Evolutionary conservation across 2,329 filamentous ascomycete species (phyloP), one percentile per base, ranked within the genome.

Genomic region (Hypomyces rosellus): DNA sequence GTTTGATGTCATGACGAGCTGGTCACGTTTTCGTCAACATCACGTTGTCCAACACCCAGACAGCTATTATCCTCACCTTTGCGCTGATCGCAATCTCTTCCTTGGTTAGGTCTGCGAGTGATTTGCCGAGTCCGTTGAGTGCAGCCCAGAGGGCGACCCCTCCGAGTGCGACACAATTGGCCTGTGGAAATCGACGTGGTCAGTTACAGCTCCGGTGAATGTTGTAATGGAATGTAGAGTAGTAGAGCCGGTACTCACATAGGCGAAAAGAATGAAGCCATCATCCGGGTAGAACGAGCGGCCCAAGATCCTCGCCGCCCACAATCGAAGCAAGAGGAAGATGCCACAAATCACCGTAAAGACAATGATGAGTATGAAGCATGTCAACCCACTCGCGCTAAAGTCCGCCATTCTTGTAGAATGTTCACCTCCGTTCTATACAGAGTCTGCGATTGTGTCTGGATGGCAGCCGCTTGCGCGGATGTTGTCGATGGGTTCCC

Each of bases 1-100:
- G 33, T 61, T 58, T 20, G 55, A 58, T 36, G 61, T 52, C 38
- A 63, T 54, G 39, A 60, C 53, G 41, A 57, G 52, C 53, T 60
- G 15, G 8, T 18, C 6, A 7, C 34, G 42, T 40, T 20, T 25
- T 47, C 45, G 13, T 53, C 25, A 61, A 50, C 33, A 33, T 40
- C 20, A 15, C 9, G 7, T n/a, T 8, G n/a, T 2, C 6, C 3
- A 30, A 30, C 9, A 8, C 6, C 25, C 4, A 30, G 6, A 8
- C 4, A 30, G 6, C 4, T 30, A 4, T 30, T 4, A 30, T 30
- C 25, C 25, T 8, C 25, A 30, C 25, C 25, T 30, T 30, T 30
- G 25, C 25, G 9, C 25, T 30, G 25, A 30, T 30, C 6, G 25
- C 25, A 8, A 30, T 30, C 9, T 30, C 25, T 30, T 30, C 25